Evolutionary conservation across 352 stramenopile species (phyloP).

Genomic region (Thraustochytrium sp.): DNA sequence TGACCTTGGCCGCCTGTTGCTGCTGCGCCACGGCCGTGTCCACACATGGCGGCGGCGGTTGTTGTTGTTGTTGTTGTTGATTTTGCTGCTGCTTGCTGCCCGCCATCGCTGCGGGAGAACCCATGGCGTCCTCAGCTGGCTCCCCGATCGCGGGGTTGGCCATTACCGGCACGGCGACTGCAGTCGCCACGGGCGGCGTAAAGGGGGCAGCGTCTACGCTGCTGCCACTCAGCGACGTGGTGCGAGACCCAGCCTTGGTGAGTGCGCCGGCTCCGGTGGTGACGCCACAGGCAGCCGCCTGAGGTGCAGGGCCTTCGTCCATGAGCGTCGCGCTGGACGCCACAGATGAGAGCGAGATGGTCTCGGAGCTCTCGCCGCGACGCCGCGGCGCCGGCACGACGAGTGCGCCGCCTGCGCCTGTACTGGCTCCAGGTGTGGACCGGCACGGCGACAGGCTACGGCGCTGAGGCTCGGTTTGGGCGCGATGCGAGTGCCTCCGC

Average conservation of each 20-base stretch:
- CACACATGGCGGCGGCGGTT: too few species aligned
- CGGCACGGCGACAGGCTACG: not conserved
- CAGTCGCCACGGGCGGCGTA: too few species aligned
- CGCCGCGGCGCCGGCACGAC: not conserved
- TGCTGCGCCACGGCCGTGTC: too few species aligned
- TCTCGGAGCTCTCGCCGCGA: constrained; percentile 30
- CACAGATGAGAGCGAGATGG: constrained; percentile 12
- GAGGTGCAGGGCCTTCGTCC: not conserved
- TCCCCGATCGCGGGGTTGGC: not conserved
- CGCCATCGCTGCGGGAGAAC: too few species aligned
- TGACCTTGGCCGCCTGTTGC: too few species aligned
- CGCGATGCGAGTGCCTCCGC: not conserved
- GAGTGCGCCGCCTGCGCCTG: not conserved
- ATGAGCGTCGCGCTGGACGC: constrained; percentile 16
- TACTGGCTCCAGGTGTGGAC: not conserved
- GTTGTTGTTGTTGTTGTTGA: too few species aligned
- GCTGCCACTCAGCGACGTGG: not conserved
- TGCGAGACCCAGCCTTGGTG: not conserved
- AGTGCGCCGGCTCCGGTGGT: not conserved
- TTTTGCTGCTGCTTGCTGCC: too few species aligned
- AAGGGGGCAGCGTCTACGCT: not conserved
- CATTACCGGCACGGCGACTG: too few species aligned
- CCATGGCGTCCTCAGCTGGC: too few species aligned
- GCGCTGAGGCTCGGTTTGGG: not conserved
- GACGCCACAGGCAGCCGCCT: not conserved